Percentiles rank a stretch among this genome's conserved stretches.
These are phyloP conservation scores for Trichoderma asperelloides DNA, from an alignment of 495 filamentous ascomycete genomes.

Conservation along the genomic window DNA sequence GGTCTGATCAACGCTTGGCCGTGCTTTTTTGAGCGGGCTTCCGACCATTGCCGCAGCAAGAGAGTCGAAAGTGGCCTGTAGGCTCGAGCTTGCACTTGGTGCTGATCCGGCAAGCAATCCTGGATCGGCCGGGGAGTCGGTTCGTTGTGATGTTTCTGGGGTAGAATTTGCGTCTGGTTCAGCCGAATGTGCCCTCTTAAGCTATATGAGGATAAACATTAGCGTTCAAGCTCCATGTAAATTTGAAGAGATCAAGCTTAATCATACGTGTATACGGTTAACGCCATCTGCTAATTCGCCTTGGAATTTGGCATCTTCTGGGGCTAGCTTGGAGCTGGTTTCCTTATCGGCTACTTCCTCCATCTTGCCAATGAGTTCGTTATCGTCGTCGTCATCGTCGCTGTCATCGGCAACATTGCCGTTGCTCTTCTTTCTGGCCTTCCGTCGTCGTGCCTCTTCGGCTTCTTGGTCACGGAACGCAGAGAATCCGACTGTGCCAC, in stretches of 20 bases:
- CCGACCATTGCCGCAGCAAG: slow-evolving; percentile 48
- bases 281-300: slow-evolving; percentile 88
- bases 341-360: slow-evolving; percentile 70
- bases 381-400: slow-evolving; percentile 65
- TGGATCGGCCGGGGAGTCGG: slow-evolving; percentile 35
- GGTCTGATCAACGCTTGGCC: slow-evolving; percentile 47
- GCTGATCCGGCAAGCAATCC: slow-evolving; percentile 18
- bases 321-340: slow-evolving; percentile 45
- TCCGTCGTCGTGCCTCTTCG: slow-evolving; percentile 39
- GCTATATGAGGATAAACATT: slow-evolving; percentile 36
- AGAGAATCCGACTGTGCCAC: slow-evolving; percentile 79
- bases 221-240: neutral
- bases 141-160: slow-evolving; percentile 15
- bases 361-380: slow-evolving; percentile 57
- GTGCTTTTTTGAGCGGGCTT: slow-evolving; percentile 76
- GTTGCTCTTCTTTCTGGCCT: slow-evolving; percentile 49
- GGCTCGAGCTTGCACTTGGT: neutral
- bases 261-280: slow-evolving; percentile 78
- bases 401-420: slow-evolving; percentile 41
- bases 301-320: slow-evolving; percentile 72
- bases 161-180: slow-evolving; percentile 49
- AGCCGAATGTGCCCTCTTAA: slow-evolving; percentile 90
- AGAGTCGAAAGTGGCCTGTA: slow-evolving; percentile 19
- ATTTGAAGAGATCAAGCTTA: neutral
- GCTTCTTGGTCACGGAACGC: slow-evolving; percentile 68